These are phyloP conservation scores for Colletotrichum simmondsii DNA, from an alignment of 2,329 filamentous ascomycete genomes.

Conservation along the genomic window DNA sequence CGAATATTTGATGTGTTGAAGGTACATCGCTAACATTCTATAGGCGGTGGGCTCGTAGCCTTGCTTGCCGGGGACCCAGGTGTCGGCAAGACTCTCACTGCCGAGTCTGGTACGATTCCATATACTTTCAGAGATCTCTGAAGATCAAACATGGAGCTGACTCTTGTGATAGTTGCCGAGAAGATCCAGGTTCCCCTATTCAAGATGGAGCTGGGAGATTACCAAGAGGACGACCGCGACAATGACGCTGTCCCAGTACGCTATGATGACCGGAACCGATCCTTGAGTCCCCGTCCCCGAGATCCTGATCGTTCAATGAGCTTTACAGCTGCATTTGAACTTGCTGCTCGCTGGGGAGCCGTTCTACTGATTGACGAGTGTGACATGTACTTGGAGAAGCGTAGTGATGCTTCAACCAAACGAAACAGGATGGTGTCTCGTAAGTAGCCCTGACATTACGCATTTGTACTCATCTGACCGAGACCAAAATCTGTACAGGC, in stretches of 20 bases:
- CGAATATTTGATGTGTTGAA: no score
- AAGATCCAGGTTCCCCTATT: conserved; percentile 50
- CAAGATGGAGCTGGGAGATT: conserved; percentile 65
- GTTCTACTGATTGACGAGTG: conserved; percentile 88
- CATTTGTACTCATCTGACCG: not conserved
- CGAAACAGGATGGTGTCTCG: conserved; percentile 29
- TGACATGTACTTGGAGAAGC: conserved; percentile 85
- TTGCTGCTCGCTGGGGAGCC: conserved; percentile 74
- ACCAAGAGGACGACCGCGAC: conserved; percentile 66
- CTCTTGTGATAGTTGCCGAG: conserved; percentile 45
- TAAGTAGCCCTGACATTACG: not conserved
- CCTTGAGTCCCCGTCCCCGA: conserved; percentile 55
- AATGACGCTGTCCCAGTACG: conserved; percentile 37
- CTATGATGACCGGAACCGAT: not conserved
- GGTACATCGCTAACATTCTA: not conserved
- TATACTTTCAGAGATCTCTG: not conserved
- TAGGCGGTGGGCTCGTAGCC: conserved; percentile 44
- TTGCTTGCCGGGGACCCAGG: conserved; percentile 48
- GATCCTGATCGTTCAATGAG: conserved; percentile 31
- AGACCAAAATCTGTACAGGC: conserved; percentile 11
- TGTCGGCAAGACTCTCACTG: conserved; percentile 52
- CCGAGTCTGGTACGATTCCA: conserved; percentile 41
- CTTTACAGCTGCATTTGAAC: conserved; percentile 53
- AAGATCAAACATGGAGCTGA: not conserved
- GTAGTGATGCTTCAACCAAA: conserved; percentile 56